Evolutionary conservation across 2,329 filamentous ascomycete species (phyloP).

Genomic region (Pseudogymnoascus sp.): DNA sequence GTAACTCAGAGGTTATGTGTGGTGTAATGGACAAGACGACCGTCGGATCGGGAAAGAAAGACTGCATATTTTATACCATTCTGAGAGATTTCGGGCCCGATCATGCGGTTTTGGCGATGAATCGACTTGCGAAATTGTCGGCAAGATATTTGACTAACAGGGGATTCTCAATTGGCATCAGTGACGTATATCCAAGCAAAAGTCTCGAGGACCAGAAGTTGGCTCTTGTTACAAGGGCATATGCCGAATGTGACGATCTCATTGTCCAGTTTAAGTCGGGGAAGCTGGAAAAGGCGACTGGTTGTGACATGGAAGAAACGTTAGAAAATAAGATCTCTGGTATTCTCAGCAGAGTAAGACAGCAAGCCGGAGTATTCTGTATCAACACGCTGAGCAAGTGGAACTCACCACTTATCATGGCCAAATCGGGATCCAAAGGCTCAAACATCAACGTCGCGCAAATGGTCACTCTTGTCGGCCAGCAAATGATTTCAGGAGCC

Average conservation of each 20-base stretch:
- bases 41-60: slow-evolving; percentile 94
- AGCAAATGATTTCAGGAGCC: slow-evolving; percentile 91
- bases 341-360: slow-evolving; percentile 84
- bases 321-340: slow-evolving; percentile 86
- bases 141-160: slow-evolving; percentile 81
- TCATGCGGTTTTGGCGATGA: slow-evolving; percentile 85
- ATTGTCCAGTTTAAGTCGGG: slow-evolving; percentile 74
- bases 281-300: slow-evolving; percentile 74
- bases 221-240: slow-evolving; percentile 66
- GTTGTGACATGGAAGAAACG: slow-evolving; percentile 85
- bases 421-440: slow-evolving; percentile 92
- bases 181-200: slow-evolving; percentile 79
- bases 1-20: slow-evolving; percentile 96
- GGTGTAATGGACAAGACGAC: slow-evolving; percentile 97
- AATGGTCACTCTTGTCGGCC: slow-evolving; percentile 95
- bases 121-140: slow-evolving; percentile 80
- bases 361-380: slow-evolving; percentile 83
- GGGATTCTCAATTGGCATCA: slow-evolving; percentile 93
- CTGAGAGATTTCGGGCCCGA: slow-evolving; percentile 90
- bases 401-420: slow-evolving; percentile 94
- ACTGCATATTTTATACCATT: slow-evolving; percentile 95
- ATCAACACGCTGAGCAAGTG: slow-evolving; percentile 81
- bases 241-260: slow-evolving; percentile 70
- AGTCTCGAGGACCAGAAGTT: slow-evolving; percentile 65
- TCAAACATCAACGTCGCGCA: slow-evolving; percentile 97